These are phyloP conservation scores for Tolypocladium sp. DNA, from an alignment of 2,329 filamentous ascomycete genomes.

Conservation along the genomic window DNA sequence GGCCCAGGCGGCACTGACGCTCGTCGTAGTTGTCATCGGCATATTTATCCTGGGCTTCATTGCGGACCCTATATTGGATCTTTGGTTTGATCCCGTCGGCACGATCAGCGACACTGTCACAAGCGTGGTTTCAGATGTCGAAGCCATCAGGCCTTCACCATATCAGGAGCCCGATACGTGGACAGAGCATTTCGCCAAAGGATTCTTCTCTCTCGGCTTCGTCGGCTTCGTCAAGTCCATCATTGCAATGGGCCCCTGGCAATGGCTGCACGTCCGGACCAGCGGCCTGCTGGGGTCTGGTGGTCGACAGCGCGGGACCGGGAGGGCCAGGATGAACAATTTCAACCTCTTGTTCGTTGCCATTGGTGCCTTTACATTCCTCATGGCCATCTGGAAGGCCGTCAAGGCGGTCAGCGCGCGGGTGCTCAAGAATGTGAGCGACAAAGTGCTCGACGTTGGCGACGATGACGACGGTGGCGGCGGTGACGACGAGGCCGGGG, in stretches of 20 bases:
- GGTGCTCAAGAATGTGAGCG: conserved; percentile 67
- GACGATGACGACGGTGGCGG: conserved; percentile 44
- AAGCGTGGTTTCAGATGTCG: conserved; percentile 30
- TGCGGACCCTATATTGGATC: conserved; percentile 82
- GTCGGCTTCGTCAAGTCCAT: conserved; percentile 78
- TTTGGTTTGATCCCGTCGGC: conserved; percentile 73
- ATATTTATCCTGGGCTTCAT: conserved; percentile 84
- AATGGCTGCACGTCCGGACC: conserved; percentile 66
- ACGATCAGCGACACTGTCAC: conserved; percentile 46
- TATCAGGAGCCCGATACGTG: conserved; percentile 53
- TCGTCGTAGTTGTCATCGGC: conserved; percentile 58
- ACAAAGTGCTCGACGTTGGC: conserved; percentile 76
- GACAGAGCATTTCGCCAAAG: conserved; percentile 80
- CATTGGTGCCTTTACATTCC: conserved; percentile 71
- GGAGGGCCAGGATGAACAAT: conserved; percentile 67
- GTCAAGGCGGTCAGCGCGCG: conserved; percentile 65
- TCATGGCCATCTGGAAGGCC: conserved; percentile 77
- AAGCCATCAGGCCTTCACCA: conserved; percentile 22
- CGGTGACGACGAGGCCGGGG: conserved; percentile 41
- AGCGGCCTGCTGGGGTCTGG: conserved; percentile 44
- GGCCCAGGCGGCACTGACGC: conserved; percentile 62
- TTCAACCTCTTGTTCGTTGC: conserved; percentile 73
- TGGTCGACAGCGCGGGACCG: conserved; percentile 48
- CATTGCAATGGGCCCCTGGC: conserved; percentile 63
- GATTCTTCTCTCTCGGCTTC: conserved; percentile 80